phyloP scores from a whole-genome alignment of 441 rosid species.

The Gossypium davidsonii region DNA sequence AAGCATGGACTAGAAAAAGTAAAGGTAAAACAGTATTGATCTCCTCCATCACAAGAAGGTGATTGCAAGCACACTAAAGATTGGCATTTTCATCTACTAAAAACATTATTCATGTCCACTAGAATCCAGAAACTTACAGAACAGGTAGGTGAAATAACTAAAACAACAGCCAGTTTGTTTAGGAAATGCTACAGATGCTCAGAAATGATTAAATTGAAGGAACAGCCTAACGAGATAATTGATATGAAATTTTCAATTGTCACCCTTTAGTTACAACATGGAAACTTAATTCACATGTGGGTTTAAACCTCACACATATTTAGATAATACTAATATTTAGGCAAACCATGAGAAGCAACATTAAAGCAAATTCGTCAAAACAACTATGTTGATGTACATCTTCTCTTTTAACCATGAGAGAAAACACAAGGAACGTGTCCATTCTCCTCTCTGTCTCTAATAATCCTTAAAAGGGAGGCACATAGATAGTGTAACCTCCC shows the following conservation, averaged over 20 bases:
- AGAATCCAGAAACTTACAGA: neutral
- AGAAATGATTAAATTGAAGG: neutral
- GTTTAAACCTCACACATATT: neutral
- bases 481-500: neutral
- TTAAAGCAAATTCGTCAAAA: neutral
- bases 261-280: neutral
- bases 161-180: neutral
- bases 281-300: neutral
- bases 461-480: neutral
- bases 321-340: neutral
- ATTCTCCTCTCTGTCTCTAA: neutral
- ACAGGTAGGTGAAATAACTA: neutral
- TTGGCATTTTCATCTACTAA: neutral
- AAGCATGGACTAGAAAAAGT: neutral
- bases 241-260: neutral
- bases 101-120: neutral
- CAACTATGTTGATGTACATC: neutral
- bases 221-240: neutral
- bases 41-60: neutral
- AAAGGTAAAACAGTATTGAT: neutral
- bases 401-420: neutral
- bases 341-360: neutral
- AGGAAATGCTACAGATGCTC: neutral
- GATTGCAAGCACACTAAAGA: conserved; percentile 1
- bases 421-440: neutral